Conservation (phyloP, 371 early-diverging fungal genomes). For the Lichtheimia hyalospora region DNA sequence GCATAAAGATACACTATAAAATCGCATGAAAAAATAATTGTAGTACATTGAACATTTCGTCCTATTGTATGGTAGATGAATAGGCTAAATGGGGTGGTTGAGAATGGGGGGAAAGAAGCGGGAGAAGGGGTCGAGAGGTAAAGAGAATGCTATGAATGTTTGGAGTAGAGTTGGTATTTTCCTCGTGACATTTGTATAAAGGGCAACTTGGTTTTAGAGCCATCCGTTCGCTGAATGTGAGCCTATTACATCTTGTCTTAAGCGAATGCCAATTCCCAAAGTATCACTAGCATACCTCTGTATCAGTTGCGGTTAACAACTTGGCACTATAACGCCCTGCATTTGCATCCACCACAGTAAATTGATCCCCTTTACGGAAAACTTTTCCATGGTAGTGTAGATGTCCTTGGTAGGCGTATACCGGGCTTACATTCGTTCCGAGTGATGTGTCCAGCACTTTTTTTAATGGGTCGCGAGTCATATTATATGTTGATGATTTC, state of each 20-base stretch:
- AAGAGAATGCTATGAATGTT: constrained; percentile 13
- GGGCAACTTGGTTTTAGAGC: constrained; percentile 27
- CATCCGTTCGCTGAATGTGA: constrained; percentile 28
- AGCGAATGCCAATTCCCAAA: not conserved
- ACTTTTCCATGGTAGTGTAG: constrained; percentile 23
- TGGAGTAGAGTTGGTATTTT: constrained; percentile 28
- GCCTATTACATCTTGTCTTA: constrained; percentile 10
- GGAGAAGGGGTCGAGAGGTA: too few relatives aligned
- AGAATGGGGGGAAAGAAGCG: too few relatives aligned
- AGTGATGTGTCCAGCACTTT: constrained; percentile 13
- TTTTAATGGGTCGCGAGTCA: constrained; percentile 1
- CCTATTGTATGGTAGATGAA: too few relatives aligned
- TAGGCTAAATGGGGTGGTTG: too few relatives aligned
- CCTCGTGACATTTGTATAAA: constrained; percentile 20
- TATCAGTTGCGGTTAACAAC: constrained; percentile 19
- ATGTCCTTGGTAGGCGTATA: constrained; percentile 23
- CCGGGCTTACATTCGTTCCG: constrained; percentile 1
- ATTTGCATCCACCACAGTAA: constrained; percentile 28
- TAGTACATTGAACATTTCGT: too few relatives aligned
- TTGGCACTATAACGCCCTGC: constrained; percentile 29
- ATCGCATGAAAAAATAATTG: too few relatives aligned
- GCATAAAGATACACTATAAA: too few relatives aligned
- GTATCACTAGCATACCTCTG: constrained; percentile 16
- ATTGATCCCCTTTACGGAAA: constrained; percentile 25
- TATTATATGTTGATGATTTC: constrained; percentile 2